Evolutionary conservation across 768 basidiomycete genomes (phyloP), one percentile per base, ranked within the genome.

Genomic region (Cystobasidium onofrii): DNA sequence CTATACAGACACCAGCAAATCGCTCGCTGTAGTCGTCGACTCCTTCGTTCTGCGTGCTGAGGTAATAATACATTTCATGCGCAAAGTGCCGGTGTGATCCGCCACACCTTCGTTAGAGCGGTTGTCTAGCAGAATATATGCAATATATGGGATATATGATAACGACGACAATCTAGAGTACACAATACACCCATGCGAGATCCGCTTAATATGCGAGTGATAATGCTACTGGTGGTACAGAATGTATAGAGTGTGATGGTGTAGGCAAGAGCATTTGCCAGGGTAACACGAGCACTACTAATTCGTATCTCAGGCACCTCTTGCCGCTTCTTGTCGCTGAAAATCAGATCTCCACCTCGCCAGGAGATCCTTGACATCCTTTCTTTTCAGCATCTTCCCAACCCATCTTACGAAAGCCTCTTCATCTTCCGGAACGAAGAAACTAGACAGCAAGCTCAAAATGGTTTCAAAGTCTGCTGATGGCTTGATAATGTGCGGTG

Each of bases 341-440:
- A 34, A 64, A 6, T 64, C 63, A 36, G 41, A 34, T 44, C 25
- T 33, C 33, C 34, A 39, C 29, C 41, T 43, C 17, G 34, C 25
- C 4, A 64, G 25, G 6, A 64, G 25, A 27, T 7, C 63, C 7
- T 4, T 44, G 25, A 67, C 50, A 29, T 44, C 65, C 36, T 39
- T 52, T 29, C 88, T 83, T 29, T 80, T 81, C 20, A 88, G 78
- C 63, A 85, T 82, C 64, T 84, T 85, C 73, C 84, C 86, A 61
- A 97, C 87, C 94, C 94, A 99, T 1, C 83, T 81, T 77, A 99
- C 82, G 31, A 96, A 84, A 2, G 84, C 82, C 77, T 97, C 87
- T 75, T 98, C 95, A 77, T 91, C 87, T 80, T 95, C 90, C 0
- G 92, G 90, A 7, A 97, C 88, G 79, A 96, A 98, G 82, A 92